Percentiles rank a stretch among this genome's conserved stretches.
phyloP scores from a whole-genome alignment of 139 green algal genomes.

The Chlamydomonas asymmetrica region DNA sequence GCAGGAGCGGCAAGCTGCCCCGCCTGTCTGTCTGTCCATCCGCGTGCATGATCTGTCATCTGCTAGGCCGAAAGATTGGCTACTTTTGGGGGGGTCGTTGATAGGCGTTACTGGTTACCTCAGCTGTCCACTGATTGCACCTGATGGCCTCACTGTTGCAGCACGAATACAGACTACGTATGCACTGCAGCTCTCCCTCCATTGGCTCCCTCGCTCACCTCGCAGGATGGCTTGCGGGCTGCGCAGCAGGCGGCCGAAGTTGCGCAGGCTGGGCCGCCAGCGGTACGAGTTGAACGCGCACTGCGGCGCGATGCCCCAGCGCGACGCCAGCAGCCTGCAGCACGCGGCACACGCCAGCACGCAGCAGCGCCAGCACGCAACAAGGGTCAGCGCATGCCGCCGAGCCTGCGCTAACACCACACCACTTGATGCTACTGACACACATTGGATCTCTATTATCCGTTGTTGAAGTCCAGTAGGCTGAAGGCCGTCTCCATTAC shows the following conservation, averaged over 20 bases:
- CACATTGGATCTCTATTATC: no score
- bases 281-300: slow-evolving; percentile 58
- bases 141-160: not conserved
- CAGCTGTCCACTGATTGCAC: not conserved
- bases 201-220: not conserved
- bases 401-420: no score
- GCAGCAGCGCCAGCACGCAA: not conserved
- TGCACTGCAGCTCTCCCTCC: not conserved
- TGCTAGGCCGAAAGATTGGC: not conserved
- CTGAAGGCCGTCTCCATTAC: no score
- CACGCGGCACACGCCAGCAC: not conserved
- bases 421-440: no score
- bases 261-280: slow-evolving; percentile 31
- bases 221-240: not conserved
- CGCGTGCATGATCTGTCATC: no score
- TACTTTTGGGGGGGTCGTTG: not conserved
- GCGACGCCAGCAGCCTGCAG: not conserved
- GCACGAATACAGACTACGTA: no score
- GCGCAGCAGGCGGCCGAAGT: slow-evolving; percentile 18
- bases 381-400: no score
- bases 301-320: slow-evolving; percentile 38
- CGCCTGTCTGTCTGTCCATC: no score
- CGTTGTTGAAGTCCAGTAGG: no score
- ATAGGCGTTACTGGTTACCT: not conserved
- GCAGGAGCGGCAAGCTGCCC: no score